phyloP scores from a whole-genome alignment of 176 grass and related monocot species.

The Cenchrus purpureus region DNA sequence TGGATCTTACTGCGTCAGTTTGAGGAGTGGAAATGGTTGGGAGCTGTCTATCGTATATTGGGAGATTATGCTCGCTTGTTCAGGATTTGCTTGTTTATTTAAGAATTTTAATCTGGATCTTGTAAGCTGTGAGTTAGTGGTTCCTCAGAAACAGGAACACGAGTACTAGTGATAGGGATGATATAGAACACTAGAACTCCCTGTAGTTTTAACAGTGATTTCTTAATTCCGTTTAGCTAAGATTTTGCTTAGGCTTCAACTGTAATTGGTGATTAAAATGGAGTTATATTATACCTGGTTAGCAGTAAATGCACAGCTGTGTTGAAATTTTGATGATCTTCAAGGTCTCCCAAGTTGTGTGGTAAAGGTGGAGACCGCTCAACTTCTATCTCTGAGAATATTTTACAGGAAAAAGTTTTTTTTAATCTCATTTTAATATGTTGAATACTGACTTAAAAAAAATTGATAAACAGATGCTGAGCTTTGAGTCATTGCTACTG shows the following conservation, averaged over 20 bases:
- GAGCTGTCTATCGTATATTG: constrained; percentile 4
- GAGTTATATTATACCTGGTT: not conserved
- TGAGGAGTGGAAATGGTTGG: not conserved
- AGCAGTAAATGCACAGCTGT: not conserved
- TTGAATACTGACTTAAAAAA: not conserved
- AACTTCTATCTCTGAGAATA: not conserved
- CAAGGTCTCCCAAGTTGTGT: not conserved
- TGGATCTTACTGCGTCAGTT: not conserved
- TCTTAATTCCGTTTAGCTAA: not conserved
- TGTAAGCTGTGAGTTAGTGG: constrained; percentile 6
- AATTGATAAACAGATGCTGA: not conserved
- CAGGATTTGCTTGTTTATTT: constrained; percentile 8
- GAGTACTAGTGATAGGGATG: not conserved
- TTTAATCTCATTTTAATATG: not conserved
- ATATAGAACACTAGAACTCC: not conserved
- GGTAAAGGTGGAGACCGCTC: not conserved
- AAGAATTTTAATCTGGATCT: constrained; percentile 28
- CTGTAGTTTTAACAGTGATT: not conserved
- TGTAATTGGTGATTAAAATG: constrained; percentile 13
- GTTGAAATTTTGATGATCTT: constrained; percentile 38
- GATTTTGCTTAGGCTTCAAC: not conserved
- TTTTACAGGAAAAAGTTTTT: constrained; percentile 8
- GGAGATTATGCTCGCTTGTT: not conserved
- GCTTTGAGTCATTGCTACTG: not conserved
- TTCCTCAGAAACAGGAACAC: not conserved